These are phyloP conservation scores for Nicotiana attenuata DNA, from an alignment of 257 asterid genomes.

Conservation along the genomic window DNA sequence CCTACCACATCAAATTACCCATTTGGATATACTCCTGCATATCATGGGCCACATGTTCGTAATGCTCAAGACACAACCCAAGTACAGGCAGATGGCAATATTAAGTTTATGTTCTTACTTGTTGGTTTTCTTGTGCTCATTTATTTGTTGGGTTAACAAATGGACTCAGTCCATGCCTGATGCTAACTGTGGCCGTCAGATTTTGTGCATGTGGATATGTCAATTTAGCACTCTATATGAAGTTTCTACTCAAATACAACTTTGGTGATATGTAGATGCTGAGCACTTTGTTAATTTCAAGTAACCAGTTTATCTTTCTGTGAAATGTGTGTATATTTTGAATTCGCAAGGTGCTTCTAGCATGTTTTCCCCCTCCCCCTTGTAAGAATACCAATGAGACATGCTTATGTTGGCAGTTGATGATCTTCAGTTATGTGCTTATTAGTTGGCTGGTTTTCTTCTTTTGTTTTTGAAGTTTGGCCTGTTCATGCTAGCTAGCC, in stretches of 20 bases:
- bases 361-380: neutral
- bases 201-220: conserved; percentile 6
- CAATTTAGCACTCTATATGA: neutral
- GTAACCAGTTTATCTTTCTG: neutral
- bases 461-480: neutral
- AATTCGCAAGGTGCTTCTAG: neutral
- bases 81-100: conserved; percentile 5
- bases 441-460: neutral
- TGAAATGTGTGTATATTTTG: neutral
- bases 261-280: neutral
- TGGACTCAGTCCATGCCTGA: neutral
- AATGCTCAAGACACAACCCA: conserved; percentile 30
- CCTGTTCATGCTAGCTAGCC: neutral
- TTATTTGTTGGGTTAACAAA: conserved; percentile 7
- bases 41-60: neutral
- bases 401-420: neutral
- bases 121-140: conserved; percentile 13
- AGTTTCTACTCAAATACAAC: neutral
- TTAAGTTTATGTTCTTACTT: conserved; percentile 12
- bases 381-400: neutral
- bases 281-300: neutral
- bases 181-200: neutral
- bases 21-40: conserved; percentile 5
- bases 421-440: neutral
- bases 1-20: conserved; percentile 2